Evolutionary conservation across 805 yeast genomes (phyloP).

Genomic region (Clavispora carvajalis): DNA sequence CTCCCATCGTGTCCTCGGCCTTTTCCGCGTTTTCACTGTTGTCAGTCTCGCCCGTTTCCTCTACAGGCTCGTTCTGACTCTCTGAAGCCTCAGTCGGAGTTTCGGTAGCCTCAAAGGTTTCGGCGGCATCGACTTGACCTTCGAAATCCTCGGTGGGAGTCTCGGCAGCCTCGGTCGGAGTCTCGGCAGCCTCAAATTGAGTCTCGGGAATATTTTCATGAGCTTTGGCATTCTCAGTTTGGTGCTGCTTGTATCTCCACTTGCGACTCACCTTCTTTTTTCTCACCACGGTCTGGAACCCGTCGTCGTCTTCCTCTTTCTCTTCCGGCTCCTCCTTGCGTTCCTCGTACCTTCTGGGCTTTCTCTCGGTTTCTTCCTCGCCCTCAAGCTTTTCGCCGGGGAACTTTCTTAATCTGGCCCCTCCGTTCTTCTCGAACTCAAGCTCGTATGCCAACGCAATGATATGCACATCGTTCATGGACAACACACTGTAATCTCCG

Average conservation of each 20-base stretch:
- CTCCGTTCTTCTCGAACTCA: slow-evolving; percentile 70
- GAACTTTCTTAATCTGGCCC: slow-evolving; percentile 59
- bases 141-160: no score
- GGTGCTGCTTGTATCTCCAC: slow-evolving; percentile 1
- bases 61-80: no score
- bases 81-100: no score
- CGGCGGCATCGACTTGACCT: no score
- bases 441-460: slow-evolving; percentile 88
- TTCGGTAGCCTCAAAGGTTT: no score
- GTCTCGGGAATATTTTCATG: no score
- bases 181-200: no score
- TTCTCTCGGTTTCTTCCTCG: slow-evolving; percentile 10
- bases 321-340: slow-evolving; percentile 2
- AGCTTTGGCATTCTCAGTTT: no score
- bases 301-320: slow-evolving; percentile 17
- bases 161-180: no score
- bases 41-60: no score
- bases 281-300: slow-evolving; percentile 18
- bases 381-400: slow-evolving; percentile 58
- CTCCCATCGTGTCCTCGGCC: neutral
- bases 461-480: slow-evolving; percentile 87
- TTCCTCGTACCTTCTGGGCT: slow-evolving; percentile 7
- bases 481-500: slow-evolving; percentile 86
- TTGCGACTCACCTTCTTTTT: slow-evolving; percentile 8
- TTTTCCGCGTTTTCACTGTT: no score